phyloP scores from a whole-genome alignment of 495 filamentous ascomycete genomes.

The Hyaloscypha finlandica region DNA sequence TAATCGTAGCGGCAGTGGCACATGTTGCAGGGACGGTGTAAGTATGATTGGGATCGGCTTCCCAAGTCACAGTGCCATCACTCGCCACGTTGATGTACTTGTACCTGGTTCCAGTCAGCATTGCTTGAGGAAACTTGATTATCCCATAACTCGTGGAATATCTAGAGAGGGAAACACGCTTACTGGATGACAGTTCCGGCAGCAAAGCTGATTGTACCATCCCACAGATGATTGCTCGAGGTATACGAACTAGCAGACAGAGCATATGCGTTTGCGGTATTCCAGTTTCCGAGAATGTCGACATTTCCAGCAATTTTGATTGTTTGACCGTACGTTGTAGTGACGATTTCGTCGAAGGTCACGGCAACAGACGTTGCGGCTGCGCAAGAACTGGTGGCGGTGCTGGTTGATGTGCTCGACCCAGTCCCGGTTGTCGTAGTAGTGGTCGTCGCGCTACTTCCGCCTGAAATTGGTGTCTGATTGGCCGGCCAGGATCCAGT shows the following conservation, averaged over 20 bases:
- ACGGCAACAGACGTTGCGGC: conserved; percentile 39
- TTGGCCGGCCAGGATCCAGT: conserved; percentile 56
- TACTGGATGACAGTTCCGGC: conserved; percentile 55
- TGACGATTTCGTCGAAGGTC: conserved; percentile 42
- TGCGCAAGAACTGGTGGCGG: conserved; percentile 40
- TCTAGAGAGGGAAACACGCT: not conserved
- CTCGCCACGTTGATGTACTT: conserved; percentile 65
- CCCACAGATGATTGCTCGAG: conserved; percentile 37
- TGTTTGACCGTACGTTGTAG: conserved; percentile 51
- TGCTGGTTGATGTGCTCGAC: conserved; percentile 37
- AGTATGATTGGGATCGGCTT: conserved; percentile 62
- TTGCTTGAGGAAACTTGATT: not conserved
- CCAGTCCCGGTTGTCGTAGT: conserved; percentile 38
- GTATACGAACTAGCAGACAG: conserved; percentile 34
- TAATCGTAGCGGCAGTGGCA: conserved; percentile 40
- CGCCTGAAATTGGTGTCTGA: conserved; percentile 46
- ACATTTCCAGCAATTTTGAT: conserved; percentile 41
- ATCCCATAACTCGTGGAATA: not conserved
- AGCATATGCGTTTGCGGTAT: conserved; percentile 29
- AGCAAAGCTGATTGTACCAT: conserved; percentile 32
- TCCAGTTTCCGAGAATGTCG: conserved; percentile 33
- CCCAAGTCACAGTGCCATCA: conserved; percentile 60
- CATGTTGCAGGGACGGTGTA: conserved; percentile 57
- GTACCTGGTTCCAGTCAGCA: conserved; percentile 31
- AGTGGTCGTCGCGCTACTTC: conserved; percentile 48